These are phyloP conservation scores for Caryopteris hybrid DNA, from an alignment of 305 asterid species.

Conservation along the genomic window DNA sequence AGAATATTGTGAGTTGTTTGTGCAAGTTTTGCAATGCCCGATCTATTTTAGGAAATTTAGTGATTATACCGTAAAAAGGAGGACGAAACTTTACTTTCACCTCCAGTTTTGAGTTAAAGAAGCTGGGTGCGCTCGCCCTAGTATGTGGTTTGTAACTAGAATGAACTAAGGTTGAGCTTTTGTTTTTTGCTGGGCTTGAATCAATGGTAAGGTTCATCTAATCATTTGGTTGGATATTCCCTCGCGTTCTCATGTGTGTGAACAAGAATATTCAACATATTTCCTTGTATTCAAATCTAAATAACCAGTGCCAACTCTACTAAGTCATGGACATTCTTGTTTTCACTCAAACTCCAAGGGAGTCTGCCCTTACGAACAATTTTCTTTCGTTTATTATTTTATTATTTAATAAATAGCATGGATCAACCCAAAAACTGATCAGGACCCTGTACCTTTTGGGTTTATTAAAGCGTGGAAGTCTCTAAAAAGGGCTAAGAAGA, in stretches of 20 bases:
- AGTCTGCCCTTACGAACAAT: neutral
- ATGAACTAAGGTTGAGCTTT: neutral
- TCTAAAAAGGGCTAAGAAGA: too few relatives aligned
- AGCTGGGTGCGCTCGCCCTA: neutral
- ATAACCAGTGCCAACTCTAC: neutral
- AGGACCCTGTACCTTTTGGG: too few relatives aligned
- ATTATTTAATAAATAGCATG: too few relatives aligned
- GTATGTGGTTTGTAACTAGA: neutral
- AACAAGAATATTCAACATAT: neutral
- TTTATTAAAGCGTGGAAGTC: too few relatives aligned
- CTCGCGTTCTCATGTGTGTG: neutral
- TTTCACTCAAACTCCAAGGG: neutral
- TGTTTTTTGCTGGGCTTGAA: neutral
- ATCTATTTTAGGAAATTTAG: neutral
- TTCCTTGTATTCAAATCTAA: neutral
- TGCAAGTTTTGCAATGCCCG: neutral
- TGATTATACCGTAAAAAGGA: neutral
- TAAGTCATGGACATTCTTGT: neutral
- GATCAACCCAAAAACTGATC: too few relatives aligned
- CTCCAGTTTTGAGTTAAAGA: neutral
- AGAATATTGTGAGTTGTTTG: slow-evolving; percentile 67
- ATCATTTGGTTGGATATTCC: slow-evolving; percentile 7
- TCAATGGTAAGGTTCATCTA: neutral
- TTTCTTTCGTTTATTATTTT: neutral
- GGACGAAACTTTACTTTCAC: neutral